Evolutionary conservation across 2,329 filamentous ascomycete genomes (phyloP).

Genomic region (Cladosporium austrohemisphaericum): DNA sequence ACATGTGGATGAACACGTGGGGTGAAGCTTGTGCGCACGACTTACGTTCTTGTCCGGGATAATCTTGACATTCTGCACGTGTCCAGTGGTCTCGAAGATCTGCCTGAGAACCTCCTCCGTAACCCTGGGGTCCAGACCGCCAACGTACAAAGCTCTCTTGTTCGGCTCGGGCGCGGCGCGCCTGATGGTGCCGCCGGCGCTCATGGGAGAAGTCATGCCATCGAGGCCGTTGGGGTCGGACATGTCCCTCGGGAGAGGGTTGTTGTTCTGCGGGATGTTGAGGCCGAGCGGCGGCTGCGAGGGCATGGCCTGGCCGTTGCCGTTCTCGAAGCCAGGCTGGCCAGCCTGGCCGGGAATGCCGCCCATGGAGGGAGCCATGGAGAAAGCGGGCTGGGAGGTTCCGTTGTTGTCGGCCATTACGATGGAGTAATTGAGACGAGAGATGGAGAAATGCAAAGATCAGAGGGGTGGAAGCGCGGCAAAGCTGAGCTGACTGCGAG

Average conservation of each 20-base stretch:
- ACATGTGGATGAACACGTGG: constrained; percentile 3
- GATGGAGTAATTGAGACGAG: not conserved
- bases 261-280: constrained; percentile 91
- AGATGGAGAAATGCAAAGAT: constrained; percentile 10
- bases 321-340: constrained; percentile 63
- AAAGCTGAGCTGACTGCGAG: constrained; percentile 14
- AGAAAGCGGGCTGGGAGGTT: constrained; percentile 1
- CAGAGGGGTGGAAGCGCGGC: constrained; percentile 6
- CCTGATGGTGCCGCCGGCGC: constrained; percentile 74
- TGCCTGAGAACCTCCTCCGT: constrained; percentile 95
- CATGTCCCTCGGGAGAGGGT: constrained; percentile 88
- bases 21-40: constrained; percentile 27
- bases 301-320: constrained; percentile 72
- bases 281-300: constrained; percentile 67
- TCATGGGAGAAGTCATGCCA: constrained; percentile 80
- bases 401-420: constrained; percentile 14
- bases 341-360: constrained; percentile 42
- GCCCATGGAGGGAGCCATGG: constrained; percentile 11
- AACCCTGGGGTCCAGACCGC: constrained; percentile 88
- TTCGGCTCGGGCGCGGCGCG: constrained; percentile 96
- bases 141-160: constrained; percentile 95
- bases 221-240: constrained; percentile 55
- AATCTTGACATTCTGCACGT: constrained; percentile 98
- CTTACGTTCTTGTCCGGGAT: constrained; percentile 99
- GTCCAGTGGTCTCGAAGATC: constrained; percentile 97